Evolutionary conservation across 371 early-diverging fungal species (phyloP), one percentile per base, ranked within the genome.

Genomic region (Astathelohania contejeani): DNA sequence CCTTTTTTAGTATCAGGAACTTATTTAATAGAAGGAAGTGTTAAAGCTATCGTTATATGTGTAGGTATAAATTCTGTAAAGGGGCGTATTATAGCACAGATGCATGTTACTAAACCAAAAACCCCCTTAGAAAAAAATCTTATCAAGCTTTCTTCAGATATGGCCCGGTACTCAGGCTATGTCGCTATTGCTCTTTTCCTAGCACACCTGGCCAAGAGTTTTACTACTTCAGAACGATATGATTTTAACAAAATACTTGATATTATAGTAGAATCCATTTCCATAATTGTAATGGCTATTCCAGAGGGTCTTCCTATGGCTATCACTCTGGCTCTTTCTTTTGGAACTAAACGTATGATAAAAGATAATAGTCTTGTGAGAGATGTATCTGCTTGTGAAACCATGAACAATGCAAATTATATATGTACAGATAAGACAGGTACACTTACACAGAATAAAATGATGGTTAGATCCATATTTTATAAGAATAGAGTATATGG

Each of bases 251-350:
- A 20, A 3, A 16, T 46, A 10, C 6, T 46, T 2, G 25, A 46
- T 6, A 46, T 46, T 12, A 7, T 46, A 9, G 16, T 46, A 20
- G 46, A 46, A 46, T 46, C 46, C 9, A 46, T 46, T 4, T n/a
- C 46, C 6, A 20, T 46, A 24, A 23, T 23, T 26, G 12, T 23
- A 23, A 47, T 23, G 20, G 46, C 46, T 3, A 23, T 46, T 46
- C 90, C 93, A n/a, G 93, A 92, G 76, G 93, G 93, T 47, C 75
- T 92, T 39, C 93, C 93, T 0, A 83, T 92, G 79, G 90, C 90
- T 14, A 90, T 90, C 24, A 90, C 93, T 9, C 79, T 92, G 56
- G 46, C 46, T 26, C 25, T 46, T 23, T 46, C 46, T 10, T 46
- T 46, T 46, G 46, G 46, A 7, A 46, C 46, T 3, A 22, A 26